phyloP scores from a whole-genome alignment of 73 alveolate genomes.

The Halteria grandinella region DNA sequence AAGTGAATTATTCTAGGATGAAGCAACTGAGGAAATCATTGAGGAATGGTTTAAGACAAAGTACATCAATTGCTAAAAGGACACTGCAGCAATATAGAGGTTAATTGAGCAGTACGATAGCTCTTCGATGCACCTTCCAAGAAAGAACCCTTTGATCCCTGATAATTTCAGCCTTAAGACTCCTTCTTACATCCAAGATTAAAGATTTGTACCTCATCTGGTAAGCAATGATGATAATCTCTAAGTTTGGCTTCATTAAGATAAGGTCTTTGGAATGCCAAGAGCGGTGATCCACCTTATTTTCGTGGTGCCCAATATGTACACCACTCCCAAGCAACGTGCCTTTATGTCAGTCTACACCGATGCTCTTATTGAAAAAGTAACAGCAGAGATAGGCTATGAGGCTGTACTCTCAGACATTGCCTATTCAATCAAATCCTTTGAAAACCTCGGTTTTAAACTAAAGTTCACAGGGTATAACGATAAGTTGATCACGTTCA shows the following conservation, averaged over 20 bases:
- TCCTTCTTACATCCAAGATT: not conserved
- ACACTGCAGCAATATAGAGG: not conserved
- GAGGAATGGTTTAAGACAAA: slow-evolving; percentile 44
- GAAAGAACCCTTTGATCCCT: slow-evolving; percentile 41
- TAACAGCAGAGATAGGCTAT: slow-evolving; percentile 34
- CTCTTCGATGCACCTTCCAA: slow-evolving; percentile 1
- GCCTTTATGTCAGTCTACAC: slow-evolving; percentile 34
- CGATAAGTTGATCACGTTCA: not conserved
- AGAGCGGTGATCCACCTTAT: slow-evolving; percentile 10
- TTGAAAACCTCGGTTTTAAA: slow-evolving; percentile 26
- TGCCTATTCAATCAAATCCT: slow-evolving; percentile 32
- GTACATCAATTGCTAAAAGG: not conserved
- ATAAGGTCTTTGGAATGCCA: slow-evolving; percentile 14
- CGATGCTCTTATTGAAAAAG: slow-evolving; percentile 30
- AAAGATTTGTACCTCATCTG: not conserved
- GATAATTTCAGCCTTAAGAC: not conserved
- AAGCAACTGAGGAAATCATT: not conserved
- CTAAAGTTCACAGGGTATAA: slow-evolving; percentile 23
- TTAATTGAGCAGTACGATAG: not conserved
- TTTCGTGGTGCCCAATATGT: slow-evolving; percentile 12
- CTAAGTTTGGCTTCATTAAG: slow-evolving; percentile 19
- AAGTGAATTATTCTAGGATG: not conserved
- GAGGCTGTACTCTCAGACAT: slow-evolving; percentile 45
- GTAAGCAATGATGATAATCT: not conserved
- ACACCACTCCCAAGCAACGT: not conserved